Percentiles rank a stretch among this genome's conserved stretches.
Evolutionary conservation across 768 basidiomycete species (phyloP).

Genomic region (Auricularia heimuer): DNA sequence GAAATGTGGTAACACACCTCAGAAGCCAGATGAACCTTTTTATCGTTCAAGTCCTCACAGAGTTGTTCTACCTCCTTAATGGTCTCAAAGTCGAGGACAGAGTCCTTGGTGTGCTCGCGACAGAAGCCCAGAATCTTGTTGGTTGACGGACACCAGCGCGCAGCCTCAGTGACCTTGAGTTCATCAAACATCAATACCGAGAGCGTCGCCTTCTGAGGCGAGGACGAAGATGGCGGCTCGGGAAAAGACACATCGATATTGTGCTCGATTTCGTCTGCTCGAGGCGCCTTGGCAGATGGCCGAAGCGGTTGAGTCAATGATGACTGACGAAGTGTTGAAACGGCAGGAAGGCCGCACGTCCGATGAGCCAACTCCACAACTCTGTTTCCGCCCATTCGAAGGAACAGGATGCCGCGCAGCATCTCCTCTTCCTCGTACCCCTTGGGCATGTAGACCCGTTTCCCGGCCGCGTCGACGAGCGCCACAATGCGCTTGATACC

Average conservation of each 20-base stretch:
- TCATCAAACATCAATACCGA: conserved; percentile 17
- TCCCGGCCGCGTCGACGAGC: conserved; percentile 10
- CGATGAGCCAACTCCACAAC: conserved; percentile 13
- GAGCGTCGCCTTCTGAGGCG: neutral
- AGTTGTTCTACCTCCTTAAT: conserved; percentile 7
- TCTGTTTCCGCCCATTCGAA: conserved; percentile 14
- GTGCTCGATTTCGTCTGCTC: neutral
- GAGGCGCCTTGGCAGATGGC: neutral
- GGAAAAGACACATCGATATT: neutral
- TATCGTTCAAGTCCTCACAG: conserved; percentile 6
- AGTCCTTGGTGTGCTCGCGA: conserved; percentile 13
- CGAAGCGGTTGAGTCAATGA: neutral
- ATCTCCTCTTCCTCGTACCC: conserved; percentile 16
- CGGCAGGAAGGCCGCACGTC: neutral
- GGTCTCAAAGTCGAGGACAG: conserved; percentile 11
- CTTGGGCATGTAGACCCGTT: conserved; percentile 12
- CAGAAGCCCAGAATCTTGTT: too few species aligned
- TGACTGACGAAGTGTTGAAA: neutral
- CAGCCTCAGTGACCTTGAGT: conserved; percentile 12
- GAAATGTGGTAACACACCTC: conserved; percentile 8
- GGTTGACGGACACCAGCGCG: conserved; percentile 14
- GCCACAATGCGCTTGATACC: conserved; percentile 15
- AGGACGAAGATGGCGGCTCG: neutral
- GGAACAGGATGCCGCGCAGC: conserved; percentile 12
- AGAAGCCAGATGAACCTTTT: conserved; percentile 6